phyloP scores from a whole-genome alignment of 2,329 filamentous ascomycete genomes.

The Decorospora gaudefroyi region DNA sequence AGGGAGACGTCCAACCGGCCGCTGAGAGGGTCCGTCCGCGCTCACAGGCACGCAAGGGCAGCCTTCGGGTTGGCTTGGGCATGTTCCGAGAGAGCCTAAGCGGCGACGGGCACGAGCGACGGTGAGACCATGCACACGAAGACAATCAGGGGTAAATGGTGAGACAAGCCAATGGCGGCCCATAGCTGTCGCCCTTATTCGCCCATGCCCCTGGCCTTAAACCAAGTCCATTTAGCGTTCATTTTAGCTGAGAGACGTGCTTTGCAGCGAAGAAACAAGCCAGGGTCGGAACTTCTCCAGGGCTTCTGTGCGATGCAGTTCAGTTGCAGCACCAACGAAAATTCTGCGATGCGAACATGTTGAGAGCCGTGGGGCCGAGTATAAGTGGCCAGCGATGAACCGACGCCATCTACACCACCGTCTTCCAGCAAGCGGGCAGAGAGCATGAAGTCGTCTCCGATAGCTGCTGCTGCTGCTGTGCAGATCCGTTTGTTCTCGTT shows the following conservation, averaged over 20 bases:
- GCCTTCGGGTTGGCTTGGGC: conserved; percentile 21
- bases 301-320: conserved; percentile 12
- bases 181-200: conserved; percentile 15
- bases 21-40: conserved; percentile 24
- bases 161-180: conserved; percentile 24
- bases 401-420: conserved; percentile 1
- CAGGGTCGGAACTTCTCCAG: conserved; percentile 20
- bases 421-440: not conserved
- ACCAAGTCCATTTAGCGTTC: conserved; percentile 16
- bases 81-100: conserved; percentile 26
- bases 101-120: conserved; percentile 29
- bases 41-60: conserved; percentile 34
- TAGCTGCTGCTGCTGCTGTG: conserved; percentile 8
- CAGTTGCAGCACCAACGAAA: conserved; percentile 9
- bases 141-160: conserved; percentile 28
- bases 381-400: conserved; percentile 5
- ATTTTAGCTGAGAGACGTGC: conserved; percentile 21
- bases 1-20: conserved; percentile 28
- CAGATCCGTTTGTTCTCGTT: conserved; percentile 15
- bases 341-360: conserved; percentile 9
- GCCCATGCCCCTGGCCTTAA: conserved; percentile 22
- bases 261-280: conserved; percentile 31
- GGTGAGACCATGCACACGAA: conserved; percentile 18
- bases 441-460: conserved; percentile 3
- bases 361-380: conserved; percentile 13